phyloP scores from a whole-genome alignment of 2,329 filamentous ascomycete genomes.

The Orbilia blumenaviensis region DNA sequence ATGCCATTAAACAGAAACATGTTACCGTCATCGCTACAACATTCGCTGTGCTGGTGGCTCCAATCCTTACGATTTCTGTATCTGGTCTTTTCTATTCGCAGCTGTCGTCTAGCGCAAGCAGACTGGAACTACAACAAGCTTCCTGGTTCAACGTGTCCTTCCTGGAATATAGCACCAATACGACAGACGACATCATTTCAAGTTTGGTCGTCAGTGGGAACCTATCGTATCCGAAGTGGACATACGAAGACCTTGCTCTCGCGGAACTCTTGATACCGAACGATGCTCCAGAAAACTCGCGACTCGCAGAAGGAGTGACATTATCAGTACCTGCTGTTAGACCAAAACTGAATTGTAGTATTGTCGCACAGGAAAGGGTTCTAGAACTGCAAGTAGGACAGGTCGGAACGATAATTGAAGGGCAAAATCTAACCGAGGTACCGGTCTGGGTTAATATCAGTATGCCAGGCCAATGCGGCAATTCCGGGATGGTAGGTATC shows the following conservation, averaged over 20 bases:
- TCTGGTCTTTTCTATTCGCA: conserved; percentile 47
- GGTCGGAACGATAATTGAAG: conserved; percentile 62
- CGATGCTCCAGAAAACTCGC: conserved; percentile 71
- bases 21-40: conserved; percentile 49
- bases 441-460: conserved; percentile 32
- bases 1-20: conserved; percentile 50
- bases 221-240: conserved; percentile 67
- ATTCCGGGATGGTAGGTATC: conserved; percentile 16
- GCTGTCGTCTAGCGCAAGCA: conserved; percentile 6
- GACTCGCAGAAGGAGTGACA: conserved; percentile 72
- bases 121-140: conserved; percentile 17
- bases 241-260: conserved; percentile 68
- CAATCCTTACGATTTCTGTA: conserved; percentile 47
- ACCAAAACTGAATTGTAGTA: conserved; percentile 61
- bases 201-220: conserved; percentile 61
- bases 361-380: conserved; percentile 74
- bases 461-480: conserved; percentile 37
- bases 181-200: conserved; percentile 37
- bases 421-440: neutral
- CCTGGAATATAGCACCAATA: conserved; percentile 29
- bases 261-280: conserved; percentile 74
- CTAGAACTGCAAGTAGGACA: conserved; percentile 75
- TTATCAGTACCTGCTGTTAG: conserved; percentile 68
- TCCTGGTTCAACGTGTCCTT: conserved; percentile 40
- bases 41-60: conserved; percentile 47